Base-by-base conservation (phyloP, 2,329 filamentous ascomycete species). In the Teratosphaeria viscida region DNA sequence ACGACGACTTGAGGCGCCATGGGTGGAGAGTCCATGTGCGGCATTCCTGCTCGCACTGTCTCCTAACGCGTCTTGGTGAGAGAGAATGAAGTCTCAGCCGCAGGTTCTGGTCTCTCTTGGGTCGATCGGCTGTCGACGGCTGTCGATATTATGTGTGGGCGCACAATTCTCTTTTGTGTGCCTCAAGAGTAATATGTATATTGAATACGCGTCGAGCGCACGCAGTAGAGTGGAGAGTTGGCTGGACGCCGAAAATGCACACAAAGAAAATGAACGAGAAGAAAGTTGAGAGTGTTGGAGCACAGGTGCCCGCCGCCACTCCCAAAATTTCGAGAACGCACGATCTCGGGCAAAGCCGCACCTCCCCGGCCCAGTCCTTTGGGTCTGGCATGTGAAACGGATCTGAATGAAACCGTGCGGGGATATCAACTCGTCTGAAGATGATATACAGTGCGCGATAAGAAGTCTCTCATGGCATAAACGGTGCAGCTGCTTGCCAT, bases 1-100 rank as follows among this genome's bases (percentile, higher is more conserved):
- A 79, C 75, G 64, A 77, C 71, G 65, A 79, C 73, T 61, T 72
- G 70, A 61, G 77, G 73, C 54, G 70, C 64, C 76, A 79, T 78
- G 62, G 76, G 72, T 59, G 78, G 78, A 68, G 77, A 79, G 65
- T 80, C 78, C 70, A 73, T 74, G 71, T 80, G 78, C 65, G 78
- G 78, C 78, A 79, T 80, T 57, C 16, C 53, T 54, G 43, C 43
- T 49, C 43, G 43, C 43, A 19, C 43, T 49, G 11, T 49, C 16
- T 49, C 43, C 37, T 39, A 23, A 4, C 23, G 43, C 8, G 43
- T 23, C 2, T 49, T 49, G 43, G 43, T 32, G 29, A 5, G 29
- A 32, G 29, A 32, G 29, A 32, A n/a, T 4, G n/a, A 49, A 49
- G 43, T 7, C 16, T 49, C 43, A 49, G 43, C 43, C 43, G 43